These are phyloP conservation scores for Chaetomium sp. DNA, from an alignment of 2,329 filamentous ascomycete species.

Conservation along the genomic window DNA sequence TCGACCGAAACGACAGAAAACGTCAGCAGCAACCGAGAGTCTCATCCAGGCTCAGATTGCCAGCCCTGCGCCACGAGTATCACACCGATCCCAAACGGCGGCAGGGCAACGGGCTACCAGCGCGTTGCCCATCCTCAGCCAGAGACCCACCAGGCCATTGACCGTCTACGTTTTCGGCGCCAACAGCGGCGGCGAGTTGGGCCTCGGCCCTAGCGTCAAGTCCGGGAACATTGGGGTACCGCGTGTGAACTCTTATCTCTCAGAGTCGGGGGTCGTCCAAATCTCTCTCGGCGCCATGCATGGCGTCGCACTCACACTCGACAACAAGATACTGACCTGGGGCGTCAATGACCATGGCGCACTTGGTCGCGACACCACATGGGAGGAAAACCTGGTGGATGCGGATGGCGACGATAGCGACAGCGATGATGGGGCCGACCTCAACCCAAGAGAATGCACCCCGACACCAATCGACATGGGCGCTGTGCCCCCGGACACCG, in stretches of 20 bases:
- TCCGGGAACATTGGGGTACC: conserved; percentile 69
- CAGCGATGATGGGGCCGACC: conserved; percentile 41
- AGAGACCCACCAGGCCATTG: conserved; percentile 61
- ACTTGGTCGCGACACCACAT: conserved; percentile 70
- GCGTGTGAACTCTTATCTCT: conserved; percentile 65
- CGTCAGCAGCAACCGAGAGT: not conserved
- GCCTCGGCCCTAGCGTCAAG: conserved; percentile 67
- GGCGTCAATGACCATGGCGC: conserved; percentile 84
- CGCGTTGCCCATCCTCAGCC: conserved; percentile 51
- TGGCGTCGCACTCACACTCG: conserved; percentile 70
- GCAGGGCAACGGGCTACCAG: not conserved
- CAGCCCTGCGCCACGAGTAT: not conserved
- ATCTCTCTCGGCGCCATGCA: conserved; percentile 82
- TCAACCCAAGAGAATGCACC: conserved; percentile 64
- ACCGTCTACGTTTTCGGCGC: conserved; percentile 80
- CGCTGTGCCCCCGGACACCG: conserved; percentile 34
- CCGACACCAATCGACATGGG: conserved; percentile 58
- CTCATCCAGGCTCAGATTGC: conserved; percentile 8
- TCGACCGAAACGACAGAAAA: conserved; percentile 13
- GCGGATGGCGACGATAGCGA: conserved; percentile 52
- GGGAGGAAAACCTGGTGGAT: conserved; percentile 58
- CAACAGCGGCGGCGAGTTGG: conserved; percentile 75
- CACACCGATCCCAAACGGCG: not conserved
- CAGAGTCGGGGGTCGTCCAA: conserved; percentile 64
- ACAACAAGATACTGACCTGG: conserved; percentile 82